Evolutionary conservation across 306 rosid species (phyloP).

Genomic region (Senna tora): DNA sequence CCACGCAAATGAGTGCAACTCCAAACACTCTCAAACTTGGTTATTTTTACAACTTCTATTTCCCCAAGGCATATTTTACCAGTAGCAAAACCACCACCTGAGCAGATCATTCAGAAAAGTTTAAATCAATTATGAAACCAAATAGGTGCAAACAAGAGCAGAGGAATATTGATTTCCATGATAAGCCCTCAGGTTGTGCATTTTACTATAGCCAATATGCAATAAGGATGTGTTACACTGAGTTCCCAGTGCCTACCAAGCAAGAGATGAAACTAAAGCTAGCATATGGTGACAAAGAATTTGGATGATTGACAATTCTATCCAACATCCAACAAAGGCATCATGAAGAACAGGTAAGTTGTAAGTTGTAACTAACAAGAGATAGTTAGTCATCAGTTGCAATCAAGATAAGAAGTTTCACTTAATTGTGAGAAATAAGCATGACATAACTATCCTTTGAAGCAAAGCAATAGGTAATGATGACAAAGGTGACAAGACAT

Average conservation of each 20-base stretch:
- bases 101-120: slow-evolving; percentile 23
- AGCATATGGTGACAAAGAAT: background rate
- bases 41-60: slow-evolving; percentile 60
- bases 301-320: background rate
- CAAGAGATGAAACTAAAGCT: slow-evolving; percentile 20
- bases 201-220: slow-evolving; percentile 19
- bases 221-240: background rate
- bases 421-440: background rate
- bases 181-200: background rate
- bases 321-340: background rate
- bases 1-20: slow-evolving; percentile 53
- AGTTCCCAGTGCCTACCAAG: background rate
- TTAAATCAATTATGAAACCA: background rate
- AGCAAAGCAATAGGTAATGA: slow-evolving; percentile 7
- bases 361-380: background rate
- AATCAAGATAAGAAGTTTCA: slow-evolving; percentile 13
- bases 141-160: background rate
- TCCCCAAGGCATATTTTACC: slow-evolving; percentile 81
- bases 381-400: background rate
- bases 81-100: slow-evolving; percentile 77
- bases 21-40: slow-evolving; percentile 70
- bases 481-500: background rate
- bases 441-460: background rate
- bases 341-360: too few species aligned
- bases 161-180: slow-evolving; percentile 6